Evolutionary conservation across 176 grass and related monocot genomes (phyloP).

Genomic region (Miscanthus lutarioriparius): DNA sequence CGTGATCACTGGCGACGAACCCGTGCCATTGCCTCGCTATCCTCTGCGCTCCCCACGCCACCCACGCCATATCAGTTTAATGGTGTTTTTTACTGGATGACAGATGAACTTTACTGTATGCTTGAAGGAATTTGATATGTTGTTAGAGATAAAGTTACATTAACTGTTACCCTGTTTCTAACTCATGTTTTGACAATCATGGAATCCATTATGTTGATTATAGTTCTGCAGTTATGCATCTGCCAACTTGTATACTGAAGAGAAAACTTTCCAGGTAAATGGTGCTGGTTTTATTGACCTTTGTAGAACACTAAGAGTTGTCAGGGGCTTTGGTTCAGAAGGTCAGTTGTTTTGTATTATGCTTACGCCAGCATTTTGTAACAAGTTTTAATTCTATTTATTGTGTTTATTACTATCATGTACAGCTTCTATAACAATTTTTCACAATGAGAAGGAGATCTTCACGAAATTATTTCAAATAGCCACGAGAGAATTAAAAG

Average conservation of each 20-base stretch:
- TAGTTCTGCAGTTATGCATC: constrained; percentile 13
- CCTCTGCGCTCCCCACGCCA: too few relatives aligned
- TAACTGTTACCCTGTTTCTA: background rate
- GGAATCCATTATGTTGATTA: background rate
- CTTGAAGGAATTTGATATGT: background rate
- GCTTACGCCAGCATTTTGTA: background rate
- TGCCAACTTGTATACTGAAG: background rate
- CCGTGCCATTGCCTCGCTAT: too few relatives aligned
- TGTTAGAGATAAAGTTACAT: background rate
- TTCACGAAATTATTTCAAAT: constrained; percentile 30
- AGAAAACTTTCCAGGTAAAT: constrained; percentile 30
- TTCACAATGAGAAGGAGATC: constrained; percentile 23
- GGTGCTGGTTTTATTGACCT: constrained; percentile 17
- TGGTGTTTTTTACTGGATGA: background rate
- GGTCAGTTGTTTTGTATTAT: constrained; percentile 19
- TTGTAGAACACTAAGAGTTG: constrained; percentile 23
- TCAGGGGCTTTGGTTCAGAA: constrained; percentile 33
- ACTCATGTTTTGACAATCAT: background rate
- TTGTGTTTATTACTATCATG: background rate
- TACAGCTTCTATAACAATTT: constrained; percentile 30
- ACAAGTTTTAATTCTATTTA: constrained; percentile 11
- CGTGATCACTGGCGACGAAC: too few relatives aligned
- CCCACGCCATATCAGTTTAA: too few relatives aligned
- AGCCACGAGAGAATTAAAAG: constrained; percentile 26
- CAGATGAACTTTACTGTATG: background rate